Base-by-base conservation (phyloP, 2,329 filamentous ascomycete genomes). In the Calonectria leucothoes region DNA sequence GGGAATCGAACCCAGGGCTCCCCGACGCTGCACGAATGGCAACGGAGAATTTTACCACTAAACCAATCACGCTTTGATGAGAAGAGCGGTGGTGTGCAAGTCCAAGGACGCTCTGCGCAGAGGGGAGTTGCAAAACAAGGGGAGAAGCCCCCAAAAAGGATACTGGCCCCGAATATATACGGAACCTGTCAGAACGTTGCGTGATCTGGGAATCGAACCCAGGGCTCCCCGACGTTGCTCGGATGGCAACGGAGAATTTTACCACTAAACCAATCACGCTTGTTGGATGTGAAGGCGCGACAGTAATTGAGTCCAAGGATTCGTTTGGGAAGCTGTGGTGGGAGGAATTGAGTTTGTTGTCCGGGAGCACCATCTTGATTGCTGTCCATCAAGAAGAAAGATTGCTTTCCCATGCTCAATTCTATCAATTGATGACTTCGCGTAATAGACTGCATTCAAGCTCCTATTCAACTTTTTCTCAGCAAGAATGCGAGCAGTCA, bases 191-290 rank as follows among this genome's bases (percentile, higher is more conserved):
- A 64, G 31, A 37, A 25, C 25, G 51, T 27, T 55, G 73, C 66
- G 59, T 61, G 25, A 59, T 45, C 27, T 61, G 55, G 35, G 27
- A 73, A 39, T 42, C 68, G 33, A 55, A 33, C 31, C 51, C 51
- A 33, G 25, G 42, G 42, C 42, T 45, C 42, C 42, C 42, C 42
- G 42, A 45, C 42, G 42, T 23, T 45, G 42, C 42, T 23, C 42
- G 42, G n/a, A 45, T 45, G 42, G 42, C 42, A 45, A 45, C 42
- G 42, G 42, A 45, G 42, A 45, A 45, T 45, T 45, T 45, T 45
- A 45, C 42, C 42, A 45, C 42, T 45, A 45, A 45, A 45, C 42
- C 42, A 45, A 45, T 45, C 42, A 45, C 42, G 42, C 42, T 45
- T 45, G 6, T 45, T 45, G 42, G n/a, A 45, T 45, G 42, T 4